Evolutionary conservation across 768 basidiomycete genomes (phyloP).

Genomic region (Mrakia hoshinonis): DNA sequence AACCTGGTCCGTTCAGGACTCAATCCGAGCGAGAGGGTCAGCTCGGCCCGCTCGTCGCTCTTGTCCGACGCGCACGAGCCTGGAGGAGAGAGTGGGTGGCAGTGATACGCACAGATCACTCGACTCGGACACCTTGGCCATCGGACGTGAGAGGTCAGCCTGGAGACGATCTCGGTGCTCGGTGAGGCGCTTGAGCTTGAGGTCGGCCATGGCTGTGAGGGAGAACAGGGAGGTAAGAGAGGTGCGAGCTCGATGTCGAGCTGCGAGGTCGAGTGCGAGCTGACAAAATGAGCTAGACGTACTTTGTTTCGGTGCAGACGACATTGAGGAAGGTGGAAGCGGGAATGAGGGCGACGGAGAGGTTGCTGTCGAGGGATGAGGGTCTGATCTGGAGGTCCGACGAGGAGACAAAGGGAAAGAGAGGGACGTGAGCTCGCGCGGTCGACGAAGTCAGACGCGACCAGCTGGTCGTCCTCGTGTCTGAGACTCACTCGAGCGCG

Average conservation of each 20-base stretch:
- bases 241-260: not conserved
- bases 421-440: too few species aligned
- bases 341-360: too few species aligned
- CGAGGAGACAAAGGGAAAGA: too few species aligned
- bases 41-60: not conserved
- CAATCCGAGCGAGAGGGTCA: not conserved
- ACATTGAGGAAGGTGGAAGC: too few species aligned
- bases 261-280: too few species aligned
- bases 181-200: conserved; percentile 82
- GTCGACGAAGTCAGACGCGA: too few species aligned
- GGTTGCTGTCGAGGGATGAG: too few species aligned
- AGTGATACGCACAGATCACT: conserved; percentile 71
- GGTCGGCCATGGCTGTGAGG: conserved; percentile 69
- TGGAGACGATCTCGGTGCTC: conserved; percentile 86
- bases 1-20: conserved; percentile 48
- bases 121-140: conserved; percentile 84
- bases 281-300: too few species aligned
- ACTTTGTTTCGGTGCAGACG: too few species aligned
- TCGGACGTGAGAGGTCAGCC: conserved; percentile 77
- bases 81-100: not conserved
- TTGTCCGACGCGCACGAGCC: not conserved
- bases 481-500: too few species aligned
- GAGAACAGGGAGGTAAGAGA: not conserved
- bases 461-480: too few species aligned
- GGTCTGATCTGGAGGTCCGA: too few species aligned